Conservation (phyloP, 2,329 filamentous ascomycete genomes). For the Venturia pyrina region DNA sequence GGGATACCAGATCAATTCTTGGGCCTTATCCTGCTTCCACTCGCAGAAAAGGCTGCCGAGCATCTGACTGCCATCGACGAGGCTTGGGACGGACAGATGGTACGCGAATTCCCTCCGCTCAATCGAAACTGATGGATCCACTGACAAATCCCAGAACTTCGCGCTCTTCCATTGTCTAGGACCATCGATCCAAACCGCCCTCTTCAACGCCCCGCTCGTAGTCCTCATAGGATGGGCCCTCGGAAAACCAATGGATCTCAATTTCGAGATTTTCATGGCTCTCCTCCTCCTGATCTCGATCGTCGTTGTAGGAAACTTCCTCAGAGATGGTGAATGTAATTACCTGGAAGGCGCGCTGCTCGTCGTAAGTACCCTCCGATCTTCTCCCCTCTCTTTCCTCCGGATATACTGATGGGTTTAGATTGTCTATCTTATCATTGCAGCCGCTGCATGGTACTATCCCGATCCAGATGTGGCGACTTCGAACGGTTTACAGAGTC, state of each 20-base stretch:
- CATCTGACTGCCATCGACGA: slow-evolving; percentile 77
- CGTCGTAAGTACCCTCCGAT: not conserved
- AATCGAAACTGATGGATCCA: not conserved
- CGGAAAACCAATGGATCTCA: slow-evolving; percentile 52
- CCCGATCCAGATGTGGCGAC: slow-evolving; percentile 10
- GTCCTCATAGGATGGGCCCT: slow-evolving; percentile 64
- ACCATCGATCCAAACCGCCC: slow-evolving; percentile 66
- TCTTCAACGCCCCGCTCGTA: slow-evolving; percentile 62
- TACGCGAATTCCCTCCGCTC: not conserved
- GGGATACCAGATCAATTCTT: slow-evolving; percentile 43
- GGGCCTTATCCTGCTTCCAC: slow-evolving; percentile 65
- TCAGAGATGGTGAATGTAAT: slow-evolving; percentile 12
- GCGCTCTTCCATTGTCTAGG: slow-evolving; percentile 65
- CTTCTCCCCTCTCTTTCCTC: not conserved
- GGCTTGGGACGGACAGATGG: slow-evolving; percentile 62
- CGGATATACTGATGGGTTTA: not conserved
- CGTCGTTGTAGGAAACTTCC: slow-evolving; percentile 14
- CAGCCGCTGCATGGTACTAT: slow-evolving; percentile 13
- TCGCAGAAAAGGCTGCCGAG: slow-evolving; percentile 79
- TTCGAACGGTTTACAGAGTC: not conserved
- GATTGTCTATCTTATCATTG: slow-evolving; percentile 13
- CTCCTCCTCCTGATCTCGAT: slow-evolving; percentile 39
- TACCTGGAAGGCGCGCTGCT: slow-evolving; percentile 13
- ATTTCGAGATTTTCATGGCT: slow-evolving; percentile 67
- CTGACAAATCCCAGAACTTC: slow-evolving; percentile 44